phyloP scores from a whole-genome alignment of 306 rosid species.

The Abrus precatorius region DNA sequence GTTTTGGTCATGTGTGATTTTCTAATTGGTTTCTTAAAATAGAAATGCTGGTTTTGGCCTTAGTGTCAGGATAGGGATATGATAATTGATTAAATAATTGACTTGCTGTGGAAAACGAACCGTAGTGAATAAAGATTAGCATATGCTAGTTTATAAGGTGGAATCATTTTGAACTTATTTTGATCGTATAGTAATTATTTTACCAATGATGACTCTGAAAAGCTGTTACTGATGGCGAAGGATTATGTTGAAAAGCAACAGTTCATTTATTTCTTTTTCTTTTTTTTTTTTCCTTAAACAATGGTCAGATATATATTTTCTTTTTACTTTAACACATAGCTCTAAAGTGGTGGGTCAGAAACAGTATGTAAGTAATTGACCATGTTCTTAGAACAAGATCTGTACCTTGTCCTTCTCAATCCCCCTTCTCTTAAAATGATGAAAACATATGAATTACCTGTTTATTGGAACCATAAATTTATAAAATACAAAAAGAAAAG shows the following conservation, averaged over 20 bases:
- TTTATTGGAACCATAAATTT: constrained; percentile 29
- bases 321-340: constrained; percentile 54
- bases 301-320: constrained; percentile 13
- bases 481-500: constrained; percentile 10
- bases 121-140: not conserved
- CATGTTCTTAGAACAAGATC: constrained; percentile 52
- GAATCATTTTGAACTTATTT: constrained; percentile 29
- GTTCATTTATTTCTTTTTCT: constrained; percentile 29
- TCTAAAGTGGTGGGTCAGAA: constrained; percentile 52
- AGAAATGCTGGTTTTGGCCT: not conserved
- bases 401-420: too few relatives aligned
- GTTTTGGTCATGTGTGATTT: not conserved
- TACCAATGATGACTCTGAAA: constrained; percentile 27
- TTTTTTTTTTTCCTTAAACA: constrained; percentile 17
- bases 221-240: constrained; percentile 56
- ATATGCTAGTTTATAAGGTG: constrained; percentile 5
- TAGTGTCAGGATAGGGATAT: not conserved
- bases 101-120: not conserved
- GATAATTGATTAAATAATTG: not conserved
- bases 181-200: not conserved
- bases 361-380: constrained; percentile 28
- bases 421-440: not conserved
- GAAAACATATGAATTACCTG: constrained; percentile 22
- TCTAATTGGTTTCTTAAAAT: not conserved
- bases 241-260: constrained; percentile 55